Percentiles rank a stretch among this genome's conserved stretches.
Conservation (phyloP, 768 basidiomycete genomes). For the Leccinum rimulosum region DNA sequence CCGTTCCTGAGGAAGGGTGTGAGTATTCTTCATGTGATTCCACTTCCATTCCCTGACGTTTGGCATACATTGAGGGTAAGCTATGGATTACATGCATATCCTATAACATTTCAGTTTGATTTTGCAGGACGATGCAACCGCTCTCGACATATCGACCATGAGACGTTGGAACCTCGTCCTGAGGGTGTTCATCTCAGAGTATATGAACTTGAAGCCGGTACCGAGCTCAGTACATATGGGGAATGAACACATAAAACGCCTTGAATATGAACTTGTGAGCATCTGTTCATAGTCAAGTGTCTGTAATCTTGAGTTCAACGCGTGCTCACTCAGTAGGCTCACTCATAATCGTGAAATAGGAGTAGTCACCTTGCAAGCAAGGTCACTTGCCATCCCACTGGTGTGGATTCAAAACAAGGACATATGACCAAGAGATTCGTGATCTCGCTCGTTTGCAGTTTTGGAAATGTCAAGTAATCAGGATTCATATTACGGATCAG, state of each 20-base stretch:
- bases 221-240: slow-evolving; percentile 30
- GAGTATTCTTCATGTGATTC: slow-evolving; percentile 84
- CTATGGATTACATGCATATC: slow-evolving; percentile 4
- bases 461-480: no score
- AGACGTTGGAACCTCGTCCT: slow-evolving; percentile 87
- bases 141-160: slow-evolving; percentile 81
- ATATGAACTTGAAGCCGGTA: slow-evolving; percentile 66
- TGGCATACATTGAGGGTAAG: slow-evolving; percentile 82
- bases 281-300: neutral
- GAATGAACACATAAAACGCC: slow-evolving; percentile 34
- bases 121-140: slow-evolving; percentile 82
- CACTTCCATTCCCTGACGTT: slow-evolving; percentile 83
- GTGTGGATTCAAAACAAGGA: no score
- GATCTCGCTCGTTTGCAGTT: no score
- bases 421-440: no score
- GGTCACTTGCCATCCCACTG: no score
- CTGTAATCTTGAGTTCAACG: neutral
- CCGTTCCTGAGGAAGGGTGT: slow-evolving; percentile 87
- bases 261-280: slow-evolving; percentile 49
- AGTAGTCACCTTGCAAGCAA: no score
- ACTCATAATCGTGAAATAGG: neutral
- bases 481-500: no score
- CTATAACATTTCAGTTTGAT: neutral
- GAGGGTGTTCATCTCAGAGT: slow-evolving; percentile 87
- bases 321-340: slow-evolving; percentile 19